Conservation (phyloP, 306 rosid species). For the Citrullus mucosospermus region DNA sequence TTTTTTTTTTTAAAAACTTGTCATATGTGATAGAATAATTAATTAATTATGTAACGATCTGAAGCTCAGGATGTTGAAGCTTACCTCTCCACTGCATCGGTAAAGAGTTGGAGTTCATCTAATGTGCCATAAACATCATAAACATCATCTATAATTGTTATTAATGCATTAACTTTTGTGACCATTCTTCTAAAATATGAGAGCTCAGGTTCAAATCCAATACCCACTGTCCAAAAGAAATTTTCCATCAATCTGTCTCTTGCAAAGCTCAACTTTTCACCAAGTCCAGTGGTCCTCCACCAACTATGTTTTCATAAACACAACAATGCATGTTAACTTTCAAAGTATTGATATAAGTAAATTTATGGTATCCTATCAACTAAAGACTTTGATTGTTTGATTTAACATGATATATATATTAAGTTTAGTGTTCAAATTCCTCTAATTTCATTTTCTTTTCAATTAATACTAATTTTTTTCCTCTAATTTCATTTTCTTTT, state of each 20-base stretch:
- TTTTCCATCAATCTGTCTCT: not conserved
- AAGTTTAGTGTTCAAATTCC: too few species aligned
- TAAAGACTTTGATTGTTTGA: too few species aligned
- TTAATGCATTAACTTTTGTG: not conserved
- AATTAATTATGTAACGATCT: too few species aligned
- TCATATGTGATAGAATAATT: too few species aligned
- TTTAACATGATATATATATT: too few species aligned
- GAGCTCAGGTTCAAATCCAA: not conserved
- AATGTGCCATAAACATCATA: not conserved
- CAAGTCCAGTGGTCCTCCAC: not conserved
- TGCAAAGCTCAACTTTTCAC: not conserved
- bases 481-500: too few species aligned
- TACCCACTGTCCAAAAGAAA: slow-evolving; percentile 12
- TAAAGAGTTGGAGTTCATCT: not conserved
- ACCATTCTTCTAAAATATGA: not conserved
- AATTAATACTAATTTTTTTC: too few species aligned
- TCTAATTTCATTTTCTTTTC: too few species aligned
- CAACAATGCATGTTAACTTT: not conserved
- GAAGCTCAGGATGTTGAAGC: too few species aligned
- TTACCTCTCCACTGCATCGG: not conserved
- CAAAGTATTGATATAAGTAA: not conserved
- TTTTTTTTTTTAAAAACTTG: too few species aligned
- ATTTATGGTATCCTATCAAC: too few species aligned
- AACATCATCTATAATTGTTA: not conserved
- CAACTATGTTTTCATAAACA: not conserved